Evolutionary conservation across 768 basidiomycete genomes (phyloP), one percentile per base, ranked within the genome.

Genomic region (Chalciporus pseudorubinellus): DNA sequence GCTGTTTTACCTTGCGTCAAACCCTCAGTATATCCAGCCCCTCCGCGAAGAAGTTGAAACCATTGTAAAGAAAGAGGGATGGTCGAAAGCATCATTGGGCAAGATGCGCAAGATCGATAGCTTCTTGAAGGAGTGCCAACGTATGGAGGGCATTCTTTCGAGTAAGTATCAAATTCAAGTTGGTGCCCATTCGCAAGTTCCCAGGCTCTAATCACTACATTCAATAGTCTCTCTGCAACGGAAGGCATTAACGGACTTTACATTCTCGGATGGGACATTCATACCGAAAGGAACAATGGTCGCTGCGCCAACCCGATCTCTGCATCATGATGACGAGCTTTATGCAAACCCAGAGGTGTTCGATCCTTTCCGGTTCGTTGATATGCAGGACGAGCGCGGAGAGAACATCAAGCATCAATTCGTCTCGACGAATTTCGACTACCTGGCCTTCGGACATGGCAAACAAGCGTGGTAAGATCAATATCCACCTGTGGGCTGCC

Each of bases 301-400:
- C 0, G 48, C 61, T 2, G 47, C 61, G 12, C 61, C 70, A 8
- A 43, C 56, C 4, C 55, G 58, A n/a, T 54, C 56, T 4, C 47
- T 64, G 5, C 70, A 72, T 45, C 22, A 31, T 19, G 62, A 66
- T 34, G 22, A 46, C 1, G 38, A 49, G 18, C 9, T 50, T 12
- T 76, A 78, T 44, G 55, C 69, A 1, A 61, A 73, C 26, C 58
- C 77, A 1, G 24, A 62, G 0, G 14, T n/a, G 9, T 60, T 60
- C 44, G 38, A 53, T 22, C 58, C 59, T 0, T 59, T 52, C 36
- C 77, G 82, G 7, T 82, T 80, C 54, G 64, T 69, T 1, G 59
- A 69, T 9, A 67, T 70, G 53, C 60, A 21, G 6, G 51, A 46
- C n/a, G 34, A 73, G 20, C 61, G 68, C 3, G 69, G 53, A 6